Percentiles rank a stretch among this genome's conserved stretches.
Evolutionary conservation across 2,329 filamentous ascomycete genomes (phyloP).

Genomic region (Cordyceps cicadae): DNA sequence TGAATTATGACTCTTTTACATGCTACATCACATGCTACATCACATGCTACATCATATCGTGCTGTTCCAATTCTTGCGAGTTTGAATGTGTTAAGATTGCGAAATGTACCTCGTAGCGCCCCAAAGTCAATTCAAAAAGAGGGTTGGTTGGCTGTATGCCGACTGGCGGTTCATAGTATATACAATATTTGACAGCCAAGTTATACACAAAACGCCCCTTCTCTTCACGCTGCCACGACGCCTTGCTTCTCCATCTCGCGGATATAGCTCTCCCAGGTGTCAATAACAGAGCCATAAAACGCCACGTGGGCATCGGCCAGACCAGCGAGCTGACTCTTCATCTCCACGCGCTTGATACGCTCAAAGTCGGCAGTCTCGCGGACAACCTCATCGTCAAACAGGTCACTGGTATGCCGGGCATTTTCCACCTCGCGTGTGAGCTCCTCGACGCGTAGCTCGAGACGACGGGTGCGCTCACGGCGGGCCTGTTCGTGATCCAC

Average conservation of each 20-base stretch:
- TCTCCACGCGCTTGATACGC: slow-evolving; percentile 89
- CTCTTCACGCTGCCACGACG: slow-evolving; percentile 13
- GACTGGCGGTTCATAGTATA: background rate
- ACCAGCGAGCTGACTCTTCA: slow-evolving; percentile 75
- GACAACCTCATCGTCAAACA: slow-evolving; percentile 94
- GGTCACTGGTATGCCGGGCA: slow-evolving; percentile 77
- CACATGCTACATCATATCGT: background rate
- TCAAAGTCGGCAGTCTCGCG: slow-evolving; percentile 92
- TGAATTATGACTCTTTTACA: background rate
- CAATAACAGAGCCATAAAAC: slow-evolving; percentile 73
- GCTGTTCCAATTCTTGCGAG: background rate
- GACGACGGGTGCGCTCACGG: slow-evolving; percentile 76
- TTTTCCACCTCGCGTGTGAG: slow-evolving; percentile 82
- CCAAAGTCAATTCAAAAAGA: background rate
- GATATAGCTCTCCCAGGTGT: slow-evolving; percentile 86
- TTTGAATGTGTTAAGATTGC: background rate
- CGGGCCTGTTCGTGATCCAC: slow-evolving; percentile 92
- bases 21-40: no score
- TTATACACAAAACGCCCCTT: background rate
- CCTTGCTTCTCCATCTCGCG: slow-evolving; percentile 72
- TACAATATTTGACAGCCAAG: background rate
- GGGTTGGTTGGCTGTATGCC: background rate
- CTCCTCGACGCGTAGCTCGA: slow-evolving; percentile 88
- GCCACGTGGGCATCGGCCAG: slow-evolving; percentile 78
- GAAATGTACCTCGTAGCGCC: background rate